Conservation (phyloP, 176 grass and related monocot species). For the Hordeum marinum region DNA sequence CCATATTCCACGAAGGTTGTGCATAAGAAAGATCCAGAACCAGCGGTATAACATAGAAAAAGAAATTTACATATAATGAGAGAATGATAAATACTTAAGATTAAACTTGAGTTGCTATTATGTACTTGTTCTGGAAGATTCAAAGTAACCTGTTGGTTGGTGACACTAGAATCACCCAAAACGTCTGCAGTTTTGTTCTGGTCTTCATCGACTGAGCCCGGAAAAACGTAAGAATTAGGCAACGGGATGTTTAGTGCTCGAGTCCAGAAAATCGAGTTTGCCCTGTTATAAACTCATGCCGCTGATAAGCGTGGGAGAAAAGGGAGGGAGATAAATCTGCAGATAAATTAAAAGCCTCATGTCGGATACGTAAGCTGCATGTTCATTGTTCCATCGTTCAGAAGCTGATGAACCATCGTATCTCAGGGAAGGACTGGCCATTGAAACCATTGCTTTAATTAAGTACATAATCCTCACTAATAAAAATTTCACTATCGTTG, state of each 20-base stretch:
- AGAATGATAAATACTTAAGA: background rate
- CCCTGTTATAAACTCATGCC: conserved; percentile 45
- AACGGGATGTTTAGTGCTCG: conserved; percentile 81
- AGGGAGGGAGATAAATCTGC: background rate
- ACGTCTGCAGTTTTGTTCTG: background rate
- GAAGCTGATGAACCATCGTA: background rate
- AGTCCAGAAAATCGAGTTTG: conserved; percentile 95
- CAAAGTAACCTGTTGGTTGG: conserved; percentile 18
- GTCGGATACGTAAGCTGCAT: background rate
- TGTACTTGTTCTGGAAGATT: conserved; percentile 12
- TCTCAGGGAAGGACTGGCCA: background rate
- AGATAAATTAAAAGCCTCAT: background rate
- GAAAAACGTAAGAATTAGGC: conserved; percentile 76
- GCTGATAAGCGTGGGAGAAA: background rate
- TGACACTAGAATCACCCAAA: background rate
- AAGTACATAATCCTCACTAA: background rate
- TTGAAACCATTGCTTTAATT: background rate
- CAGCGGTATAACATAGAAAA: background rate
- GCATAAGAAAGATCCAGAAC: background rate
- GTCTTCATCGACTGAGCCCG: conserved; percentile 31
- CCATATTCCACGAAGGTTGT: background rate
- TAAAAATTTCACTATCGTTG: background rate
- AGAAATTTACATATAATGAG: background rate
- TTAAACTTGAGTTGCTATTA: conserved; percentile 7
- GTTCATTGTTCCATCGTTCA: too few species aligned